Conservation (phyloP, 768 basidiomycete species). For the Boletellus ananiceps region DNA sequence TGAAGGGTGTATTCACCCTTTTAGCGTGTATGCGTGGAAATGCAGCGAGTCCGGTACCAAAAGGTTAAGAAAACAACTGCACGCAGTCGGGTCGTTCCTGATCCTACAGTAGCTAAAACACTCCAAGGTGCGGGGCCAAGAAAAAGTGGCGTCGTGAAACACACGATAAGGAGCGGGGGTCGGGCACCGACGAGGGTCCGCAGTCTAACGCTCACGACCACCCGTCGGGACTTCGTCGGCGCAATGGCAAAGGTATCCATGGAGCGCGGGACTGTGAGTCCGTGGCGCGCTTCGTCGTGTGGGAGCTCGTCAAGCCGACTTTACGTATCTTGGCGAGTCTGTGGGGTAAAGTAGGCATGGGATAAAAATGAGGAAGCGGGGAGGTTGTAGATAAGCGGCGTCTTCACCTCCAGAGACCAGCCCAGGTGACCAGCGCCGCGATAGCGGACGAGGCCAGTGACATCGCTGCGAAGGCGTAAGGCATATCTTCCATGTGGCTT, state of each 20-base stretch:
- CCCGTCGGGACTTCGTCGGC: constrained; percentile 36
- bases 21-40: constrained; percentile 12
- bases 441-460: constrained; percentile 54
- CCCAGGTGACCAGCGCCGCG: constrained; percentile 57
- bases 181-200: constrained; percentile 3
- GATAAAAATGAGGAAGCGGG: constrained; percentile 8
- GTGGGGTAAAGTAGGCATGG: background rate
- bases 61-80: constrained; percentile 1
- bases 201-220: constrained; percentile 32
- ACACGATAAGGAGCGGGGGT: constrained; percentile 9
- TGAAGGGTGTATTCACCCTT: constrained; percentile 1
- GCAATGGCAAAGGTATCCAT: constrained; percentile 38
- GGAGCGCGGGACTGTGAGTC: constrained; percentile 19
- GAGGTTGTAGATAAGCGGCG: constrained; percentile 8
- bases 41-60: constrained; percentile 1
- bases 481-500: constrained; percentile 66
- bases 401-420: constrained; percentile 58
- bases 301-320: constrained; percentile 37
- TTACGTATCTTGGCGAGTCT: constrained; percentile 46
- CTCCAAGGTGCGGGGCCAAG: background rate
- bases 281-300: constrained; percentile 10
- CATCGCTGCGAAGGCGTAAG: constrained; percentile 70
- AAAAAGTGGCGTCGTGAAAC: background rate
- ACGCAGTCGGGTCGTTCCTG: constrained; percentile 15
- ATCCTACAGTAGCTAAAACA: constrained; percentile 9